Evolutionary conservation across 345 rosid genomes (phyloP), one percentile per base, ranked within the genome.

Genomic region (Ceriops decandra): DNA sequence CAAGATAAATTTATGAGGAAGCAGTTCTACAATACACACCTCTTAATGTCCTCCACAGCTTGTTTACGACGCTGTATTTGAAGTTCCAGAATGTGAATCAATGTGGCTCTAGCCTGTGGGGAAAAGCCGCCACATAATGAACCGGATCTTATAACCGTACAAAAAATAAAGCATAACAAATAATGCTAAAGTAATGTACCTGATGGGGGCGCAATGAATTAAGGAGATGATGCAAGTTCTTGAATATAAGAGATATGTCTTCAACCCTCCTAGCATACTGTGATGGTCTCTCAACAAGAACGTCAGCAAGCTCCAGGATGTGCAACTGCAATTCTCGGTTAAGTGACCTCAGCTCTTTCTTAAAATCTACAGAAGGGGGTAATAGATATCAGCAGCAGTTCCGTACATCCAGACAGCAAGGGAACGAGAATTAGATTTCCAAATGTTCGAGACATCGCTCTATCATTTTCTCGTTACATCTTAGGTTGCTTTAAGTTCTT

Each of bases 201-300:
- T 91, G 96, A 82, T 95, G 99, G 51, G 97, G 97, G 38, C 96
- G 90, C 76, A 91, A 81, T 17, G 93, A 95, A 82, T 95, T 95
- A 59, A 95, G 95, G 73, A 95, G 90, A 79, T 95, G 96, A 79
- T 95, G 99, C 84, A 91, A 79, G 65, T 95, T 95, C 85, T 91
- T 91, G 79, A 90, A 95, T 54, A 95, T 82, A 3, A 93, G 88
- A 57, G 97, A 95, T 32, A 95, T 85, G 27, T 95, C 96, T 74
- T 91, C 97, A 38, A 90, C 93, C 74, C 92, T 83, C 82, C 97
- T 87, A 5, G 97, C 99, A 65, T 91, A 95, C 70, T 91, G 96
- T 58, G 99, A 91, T 17, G 97, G 99, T 61, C 97, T 88, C 73
- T 88, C 99, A 69, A 95, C 93, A 75, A 90, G 95, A 73, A 88